Evolutionary conservation across 1,139 yeast species (phyloP), one percentile per base, ranked within the genome.

Genomic region (Candida freyschussii): DNA sequence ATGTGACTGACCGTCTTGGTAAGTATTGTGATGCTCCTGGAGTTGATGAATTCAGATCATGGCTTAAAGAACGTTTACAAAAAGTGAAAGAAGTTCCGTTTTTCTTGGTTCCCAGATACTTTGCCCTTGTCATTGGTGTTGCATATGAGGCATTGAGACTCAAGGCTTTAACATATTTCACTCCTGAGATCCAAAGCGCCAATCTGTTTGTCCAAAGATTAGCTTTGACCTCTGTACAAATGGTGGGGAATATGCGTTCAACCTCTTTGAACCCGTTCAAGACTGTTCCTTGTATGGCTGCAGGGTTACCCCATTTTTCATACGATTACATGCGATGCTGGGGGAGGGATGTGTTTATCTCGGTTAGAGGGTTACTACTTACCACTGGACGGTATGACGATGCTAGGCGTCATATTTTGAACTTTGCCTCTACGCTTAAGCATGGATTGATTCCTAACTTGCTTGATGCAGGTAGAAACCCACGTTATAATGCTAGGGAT

Each of bases 271-370:
- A 67, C 19, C 94, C 97, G 1, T 65, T 63, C 30, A 65, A 67
- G 18, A 63, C 67, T 41, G 72, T 77, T 11, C 83, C 95, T 3
- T 74, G 86, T 28, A 67, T 91, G 72, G 96, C 97, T 12, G 98
- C 98, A 2, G 98, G 97, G 0, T 69, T 91, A 40, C 98, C 98
- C 3, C 96, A 89, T 60, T 91, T 91, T 58, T 78, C 93, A 52
- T 73, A 72, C 38, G 86, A 81, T 47, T 87, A 84, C 57, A 87
- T 89, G 95, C 72, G 98, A 59, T 86, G 96, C 56, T 91, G 98
- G 98, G 98, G 98, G 19, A 72, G 98, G 54, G 98, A 91, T 60
- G 95, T 87, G 2, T 91, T 91, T 54, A 80, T 91, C 36, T 73
- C 96, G 0, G 68, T 83, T 36, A 67, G 96, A 44, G 98, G 98